These are phyloP conservation scores for Ceratobasidium sp. DNA, from an alignment of 1,284 basidiomycete genomes.

Conservation along the genomic window DNA sequence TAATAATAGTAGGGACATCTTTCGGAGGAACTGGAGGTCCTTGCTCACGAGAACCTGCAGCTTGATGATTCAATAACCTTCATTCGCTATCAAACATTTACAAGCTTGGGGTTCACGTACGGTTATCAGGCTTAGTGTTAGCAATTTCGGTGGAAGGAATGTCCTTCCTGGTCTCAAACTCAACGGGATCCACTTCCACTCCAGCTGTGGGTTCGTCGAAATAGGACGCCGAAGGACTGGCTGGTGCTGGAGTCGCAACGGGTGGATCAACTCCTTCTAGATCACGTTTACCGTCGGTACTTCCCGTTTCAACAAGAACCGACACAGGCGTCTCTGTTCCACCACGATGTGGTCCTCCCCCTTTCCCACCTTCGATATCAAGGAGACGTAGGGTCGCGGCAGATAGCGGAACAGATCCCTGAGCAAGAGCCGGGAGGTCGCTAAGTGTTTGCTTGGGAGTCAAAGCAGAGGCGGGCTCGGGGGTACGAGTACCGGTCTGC, in stretches of 20 bases:
- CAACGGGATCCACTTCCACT: background rate
- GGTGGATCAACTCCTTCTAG: conserved; percentile 31
- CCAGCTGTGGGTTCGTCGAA: conserved; percentile 8
- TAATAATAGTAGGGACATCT: conserved; percentile 11
- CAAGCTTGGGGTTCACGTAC: conserved; percentile 34
- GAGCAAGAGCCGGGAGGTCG: conserved; percentile 7
- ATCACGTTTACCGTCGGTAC: conserved; percentile 33
- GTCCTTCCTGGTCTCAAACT: background rate
- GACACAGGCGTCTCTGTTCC: conserved; percentile 40
- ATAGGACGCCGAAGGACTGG: conserved; percentile 4
- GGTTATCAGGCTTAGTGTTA: conserved; percentile 35
- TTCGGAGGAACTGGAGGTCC: conserved; percentile 27
- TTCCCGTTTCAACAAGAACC: conserved; percentile 40
- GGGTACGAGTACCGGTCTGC: background rate
- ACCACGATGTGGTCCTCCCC: background rate
- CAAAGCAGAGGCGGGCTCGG: conserved; percentile 22
- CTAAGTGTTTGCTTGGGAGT: conserved; percentile 18
- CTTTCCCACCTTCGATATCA: conserved; percentile 22
- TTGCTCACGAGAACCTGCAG: conserved; percentile 22
- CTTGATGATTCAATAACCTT: conserved; percentile 35
- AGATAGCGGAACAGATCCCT: conserved; percentile 20
- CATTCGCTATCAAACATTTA: conserved; percentile 30
- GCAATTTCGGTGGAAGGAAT: conserved; percentile 13
- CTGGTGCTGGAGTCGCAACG: conserved; percentile 11
- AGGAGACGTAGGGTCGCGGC: conserved; percentile 23